Evolutionary conservation across 306 rosid species (phyloP).

Genomic region (Ormosia emarginata): DNA sequence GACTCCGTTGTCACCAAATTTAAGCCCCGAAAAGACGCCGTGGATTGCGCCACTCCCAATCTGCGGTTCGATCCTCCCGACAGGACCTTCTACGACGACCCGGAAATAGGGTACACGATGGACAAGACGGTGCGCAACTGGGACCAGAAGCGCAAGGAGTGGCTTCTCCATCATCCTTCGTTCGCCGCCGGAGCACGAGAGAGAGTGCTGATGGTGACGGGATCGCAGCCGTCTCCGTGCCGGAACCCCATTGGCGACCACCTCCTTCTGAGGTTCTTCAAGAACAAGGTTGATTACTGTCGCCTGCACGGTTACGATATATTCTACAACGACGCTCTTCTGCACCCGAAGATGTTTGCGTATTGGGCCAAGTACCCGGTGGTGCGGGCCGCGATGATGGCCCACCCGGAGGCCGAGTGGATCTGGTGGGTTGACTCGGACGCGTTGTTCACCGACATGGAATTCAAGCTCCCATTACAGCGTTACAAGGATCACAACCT

Average conservation of each 20-base stretch:
- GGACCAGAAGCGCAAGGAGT: constrained; percentile 67
- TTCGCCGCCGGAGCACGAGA: constrained; percentile 36
- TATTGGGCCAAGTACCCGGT: constrained; percentile 89
- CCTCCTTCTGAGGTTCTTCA: constrained; percentile 57
- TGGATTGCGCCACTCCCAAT: constrained; percentile 11
- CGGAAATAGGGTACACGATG: constrained; percentile 53
- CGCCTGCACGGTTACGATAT: constrained; percentile 69
- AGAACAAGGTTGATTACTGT: constrained; percentile 84
- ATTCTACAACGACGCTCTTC: constrained; percentile 66
- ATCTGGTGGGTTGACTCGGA: constrained; percentile 99
- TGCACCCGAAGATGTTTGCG: constrained; percentile 58
- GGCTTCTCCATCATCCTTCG: constrained; percentile 58
- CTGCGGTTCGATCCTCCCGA: constrained; percentile 42
- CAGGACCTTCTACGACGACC: constrained; percentile 67
- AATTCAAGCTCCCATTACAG: constrained; percentile 58
- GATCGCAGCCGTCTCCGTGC: constrained; percentile 78
- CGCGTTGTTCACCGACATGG: constrained; percentile 88
- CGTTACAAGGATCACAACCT: constrained; percentile 67
- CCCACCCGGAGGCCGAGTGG: constrained; percentile 96
- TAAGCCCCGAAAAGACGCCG: neutral
- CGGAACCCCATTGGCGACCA: constrained; percentile 74
- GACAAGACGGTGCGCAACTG: constrained; percentile 47
- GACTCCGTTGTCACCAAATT: neutral
- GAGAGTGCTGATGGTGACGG: constrained; percentile 50
- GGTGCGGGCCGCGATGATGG: constrained; percentile 74